Evolutionary conservation across 768 basidiomycete genomes (phyloP).

Genomic region (Lactifluus hygrophoroides): DNA sequence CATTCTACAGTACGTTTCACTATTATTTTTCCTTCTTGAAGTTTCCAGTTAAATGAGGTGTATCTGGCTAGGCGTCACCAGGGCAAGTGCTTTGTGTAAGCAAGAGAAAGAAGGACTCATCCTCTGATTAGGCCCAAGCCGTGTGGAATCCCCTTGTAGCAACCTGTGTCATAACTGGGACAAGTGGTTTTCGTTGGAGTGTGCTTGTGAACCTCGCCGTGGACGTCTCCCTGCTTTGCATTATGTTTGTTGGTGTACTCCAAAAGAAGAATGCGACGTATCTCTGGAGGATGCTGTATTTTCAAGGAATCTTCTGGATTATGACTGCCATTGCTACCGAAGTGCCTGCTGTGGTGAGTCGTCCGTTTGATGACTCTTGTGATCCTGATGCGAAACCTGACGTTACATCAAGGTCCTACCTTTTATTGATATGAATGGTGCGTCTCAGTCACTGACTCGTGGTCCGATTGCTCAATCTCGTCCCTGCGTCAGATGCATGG

Average conservation of each 20-base stretch:
- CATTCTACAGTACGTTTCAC: conserved; percentile 8
- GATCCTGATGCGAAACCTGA: background rate
- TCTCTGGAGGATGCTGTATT: conserved; percentile 11
- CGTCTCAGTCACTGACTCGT: background rate
- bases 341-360: conserved; percentile 16
- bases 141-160: background rate
- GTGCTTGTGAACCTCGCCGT: conserved; percentile 8
- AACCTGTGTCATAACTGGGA: background rate
- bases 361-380: no score
- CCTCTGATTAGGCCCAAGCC: background rate
- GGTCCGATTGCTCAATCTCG: background rate
- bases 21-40: background rate
- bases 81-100: background rate
- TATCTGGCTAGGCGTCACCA: background rate
- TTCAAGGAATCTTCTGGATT: conserved; percentile 16
- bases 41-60: background rate
- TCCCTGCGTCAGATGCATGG: conserved; percentile 10
- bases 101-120: no score
- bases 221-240: conserved; percentile 8
- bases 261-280: conserved; percentile 9
- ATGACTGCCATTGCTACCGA: conserved; percentile 8
- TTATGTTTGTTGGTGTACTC: conserved; percentile 16
- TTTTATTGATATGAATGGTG: conserved; percentile 16
- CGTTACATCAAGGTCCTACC: conserved; percentile 4
- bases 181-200: conserved; percentile 5